A percentile compares a stretch with the other conserved stretches of the same genome.
Evolutionary conservation across 1,284 basidiomycete species (phyloP).

Genomic region (Fomitopsis pinicola): DNA sequence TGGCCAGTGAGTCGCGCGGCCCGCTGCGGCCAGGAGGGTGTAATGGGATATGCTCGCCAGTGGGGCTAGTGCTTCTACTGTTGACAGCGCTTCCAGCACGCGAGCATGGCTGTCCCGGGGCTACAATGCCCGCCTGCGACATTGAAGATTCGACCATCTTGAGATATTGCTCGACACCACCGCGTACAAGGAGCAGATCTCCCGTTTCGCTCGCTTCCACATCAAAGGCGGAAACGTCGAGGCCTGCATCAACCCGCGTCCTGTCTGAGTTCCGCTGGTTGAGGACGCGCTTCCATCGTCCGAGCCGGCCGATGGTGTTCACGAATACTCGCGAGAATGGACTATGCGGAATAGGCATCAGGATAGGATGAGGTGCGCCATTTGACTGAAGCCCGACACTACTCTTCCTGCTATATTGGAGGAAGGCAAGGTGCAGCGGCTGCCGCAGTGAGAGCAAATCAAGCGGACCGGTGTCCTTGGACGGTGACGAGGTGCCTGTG

Average conservation of each 20-base stretch:
- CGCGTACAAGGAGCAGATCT: conserved; percentile 55
- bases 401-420: conserved; percentile 37
- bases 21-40: background rate
- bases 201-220: conserved; percentile 54
- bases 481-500: conserved; percentile 13
- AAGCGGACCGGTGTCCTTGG: conserved; percentile 15
- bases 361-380: conserved; percentile 35
- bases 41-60: background rate
- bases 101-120: background rate
- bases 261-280: conserved; percentile 45
- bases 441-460: conserved; percentile 32
- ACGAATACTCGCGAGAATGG: conserved; percentile 73
- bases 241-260: conserved; percentile 39
- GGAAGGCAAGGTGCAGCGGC: conserved; percentile 41
- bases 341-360: conserved; percentile 55
- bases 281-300: conserved; percentile 77
- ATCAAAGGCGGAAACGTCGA: conserved; percentile 64
- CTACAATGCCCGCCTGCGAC: conserved; percentile 3
- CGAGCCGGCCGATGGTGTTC: conserved; percentile 76
- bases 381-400: conserved; percentile 22
- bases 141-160: conserved; percentile 47
- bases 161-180: conserved; percentile 63
- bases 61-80: background rate
- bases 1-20: background rate
- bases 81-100: background rate